Evolutionary conservation across 2,329 filamentous ascomycete species (phyloP), one percentile per base, ranked within the genome.

Genomic region (Setomelanomma holmii): DNA sequence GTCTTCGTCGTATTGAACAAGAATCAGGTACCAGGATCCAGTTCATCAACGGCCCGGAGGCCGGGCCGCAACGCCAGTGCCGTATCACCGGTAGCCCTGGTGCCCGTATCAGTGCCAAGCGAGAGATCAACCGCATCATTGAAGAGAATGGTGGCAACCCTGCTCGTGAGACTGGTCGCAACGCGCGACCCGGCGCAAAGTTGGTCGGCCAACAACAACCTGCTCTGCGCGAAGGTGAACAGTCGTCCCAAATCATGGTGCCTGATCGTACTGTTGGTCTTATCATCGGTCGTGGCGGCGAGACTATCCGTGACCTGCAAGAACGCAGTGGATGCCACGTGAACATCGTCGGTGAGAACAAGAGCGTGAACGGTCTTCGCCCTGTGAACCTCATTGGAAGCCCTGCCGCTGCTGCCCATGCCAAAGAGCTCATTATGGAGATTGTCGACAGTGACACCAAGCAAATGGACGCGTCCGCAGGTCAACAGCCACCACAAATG

Each of bases 251-350:
- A 75, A 96, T 96, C 67, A 95, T 96, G 90, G 92, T 96, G 16
- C 92, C 92, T 40, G 92, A 96, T 76, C 88, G 91, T 67, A 96
- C 92, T 7, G 92, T 96, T 54, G 92, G 92, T 45, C 81, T 96
- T 40, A 96, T 96, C 64, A 96, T 96, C 69, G 92, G 92, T n/a
- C 89, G 92, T 62, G 91, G 91, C 35, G 92, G 92, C 53, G 92
- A 96, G 77, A 96, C 92, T 1, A 96, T 96, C 67, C 88, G 91
- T 68, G 92, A 96, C 71, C 81, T 96, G 20, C 93, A 96, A 76
- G 92, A 96, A 74, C 84, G 90, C 56, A 95, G 90, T 66, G 90
- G 90, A n/a, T 96, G 92, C 73, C 93, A 96, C 74, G 91, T 96
- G 73, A 96, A 96, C 75, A 96, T 96, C 68, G 90, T 96, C 35